These are phyloP conservation scores for Umbilicus rupestris DNA, from an alignment of 164 flowering plant species.

Conservation along the genomic window DNA sequence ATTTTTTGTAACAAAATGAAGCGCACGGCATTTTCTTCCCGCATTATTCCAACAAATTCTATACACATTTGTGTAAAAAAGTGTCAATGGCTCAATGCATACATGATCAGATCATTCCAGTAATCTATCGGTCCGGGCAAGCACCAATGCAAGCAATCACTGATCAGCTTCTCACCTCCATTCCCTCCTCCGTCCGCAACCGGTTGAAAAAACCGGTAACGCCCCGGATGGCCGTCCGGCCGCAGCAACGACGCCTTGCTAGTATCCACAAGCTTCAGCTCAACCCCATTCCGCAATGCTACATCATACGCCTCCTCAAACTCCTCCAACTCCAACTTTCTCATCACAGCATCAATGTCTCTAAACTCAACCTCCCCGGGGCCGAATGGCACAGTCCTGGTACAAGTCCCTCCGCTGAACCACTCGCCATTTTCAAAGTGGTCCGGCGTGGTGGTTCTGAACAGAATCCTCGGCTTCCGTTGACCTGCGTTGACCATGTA, in stretches of 20 bases:
- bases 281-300: slow-evolving; percentile 15
- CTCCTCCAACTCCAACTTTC: slow-evolving; percentile 31
- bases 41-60: neutral
- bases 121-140: slow-evolving; percentile 46
- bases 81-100: slow-evolving; percentile 2
- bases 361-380: slow-evolving; percentile 23
- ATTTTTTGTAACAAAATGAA: no score
- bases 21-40: no score
- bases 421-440: slow-evolving; percentile 61
- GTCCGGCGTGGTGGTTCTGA: slow-evolving; percentile 41
- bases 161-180: slow-evolving; percentile 19
- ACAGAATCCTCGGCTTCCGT: slow-evolving; percentile 19
- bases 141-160: slow-evolving; percentile 52
- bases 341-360: slow-evolving; percentile 26
- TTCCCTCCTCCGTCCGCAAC: slow-evolving; percentile 18
- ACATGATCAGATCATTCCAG: slow-evolving; percentile 42
- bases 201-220: slow-evolving; percentile 31
- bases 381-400: slow-evolving; percentile 39
- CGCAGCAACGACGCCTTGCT: slow-evolving; percentile 27
- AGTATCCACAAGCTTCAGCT: slow-evolving; percentile 28
- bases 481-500: slow-evolving; percentile 18
- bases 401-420: slow-evolving; percentile 65
- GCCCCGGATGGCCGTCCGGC: slow-evolving; percentile 49
- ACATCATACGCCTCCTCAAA: slow-evolving; percentile 14
- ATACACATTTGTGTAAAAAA: neutral